phyloP scores from a whole-genome alignment of 352 stramenopile species.

The Thalassiosira hispida region DNA sequence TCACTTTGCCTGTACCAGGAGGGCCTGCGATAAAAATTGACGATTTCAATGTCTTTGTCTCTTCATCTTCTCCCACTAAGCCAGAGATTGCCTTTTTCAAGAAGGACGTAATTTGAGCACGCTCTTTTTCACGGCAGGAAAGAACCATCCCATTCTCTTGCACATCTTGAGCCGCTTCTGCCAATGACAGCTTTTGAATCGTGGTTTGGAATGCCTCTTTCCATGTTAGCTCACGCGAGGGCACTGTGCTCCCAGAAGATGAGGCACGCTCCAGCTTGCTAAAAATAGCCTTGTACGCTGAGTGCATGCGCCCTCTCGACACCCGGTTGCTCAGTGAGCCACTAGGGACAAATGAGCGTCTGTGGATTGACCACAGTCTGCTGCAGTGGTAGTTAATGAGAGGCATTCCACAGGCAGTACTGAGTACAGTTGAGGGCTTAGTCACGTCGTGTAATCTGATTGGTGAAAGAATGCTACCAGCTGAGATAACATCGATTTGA shows the following conservation, averaged over 20 bases:
- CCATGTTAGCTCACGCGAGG: slow-evolving; percentile 38
- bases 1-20: slow-evolving; percentile 65
- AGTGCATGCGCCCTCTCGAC: slow-evolving; percentile 64
- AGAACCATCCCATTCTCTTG: slow-evolving; percentile 55
- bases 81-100: slow-evolving; percentile 64
- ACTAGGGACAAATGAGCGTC: slow-evolving; percentile 74
- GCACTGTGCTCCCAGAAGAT: neutral
- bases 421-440: neutral
- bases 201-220: slow-evolving; percentile 63
- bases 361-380: slow-evolving; percentile 74
- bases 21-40: slow-evolving; percentile 80
- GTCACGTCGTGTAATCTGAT: slow-evolving; percentile 42
- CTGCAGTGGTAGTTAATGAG: slow-evolving; percentile 66
- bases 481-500: slow-evolving; percentile 60
- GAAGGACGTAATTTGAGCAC: slow-evolving; percentile 68
- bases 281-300: slow-evolving; percentile 36
- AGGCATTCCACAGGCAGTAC: slow-evolving; percentile 49
- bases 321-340: slow-evolving; percentile 52
- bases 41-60: slow-evolving; percentile 34
- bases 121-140: slow-evolving; percentile 72
- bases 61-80: slow-evolving; percentile 11
- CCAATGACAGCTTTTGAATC: slow-evolving; percentile 73
- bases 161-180: slow-evolving; percentile 69
- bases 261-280: slow-evolving; percentile 15
- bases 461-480: slow-evolving; percentile 62